Conservation (phyloP, 108 stramenopile genomes). For the Nitzschia palea region DNA sequence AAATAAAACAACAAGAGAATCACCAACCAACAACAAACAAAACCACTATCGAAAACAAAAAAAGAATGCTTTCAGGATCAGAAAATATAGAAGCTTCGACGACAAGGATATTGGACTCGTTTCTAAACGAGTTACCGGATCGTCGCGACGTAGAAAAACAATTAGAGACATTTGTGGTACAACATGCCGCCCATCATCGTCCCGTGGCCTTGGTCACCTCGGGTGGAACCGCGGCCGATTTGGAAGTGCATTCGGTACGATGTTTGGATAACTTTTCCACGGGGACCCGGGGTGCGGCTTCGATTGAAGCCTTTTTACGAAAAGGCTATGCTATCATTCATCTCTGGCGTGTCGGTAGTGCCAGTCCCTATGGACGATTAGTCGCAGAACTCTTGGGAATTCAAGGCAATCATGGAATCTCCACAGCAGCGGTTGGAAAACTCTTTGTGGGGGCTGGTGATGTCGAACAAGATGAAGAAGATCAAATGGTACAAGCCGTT, state of each 20-base stretch:
- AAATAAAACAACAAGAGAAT: too few species aligned
- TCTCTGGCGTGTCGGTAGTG: constrained; percentile 74
- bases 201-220: constrained; percentile 88
- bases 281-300: constrained; percentile 85
- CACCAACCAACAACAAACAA: background rate
- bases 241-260: constrained; percentile 88
- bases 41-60: too few species aligned
- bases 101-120: background rate
- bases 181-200: constrained; percentile 66
- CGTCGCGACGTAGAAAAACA: constrained; percentile 16
- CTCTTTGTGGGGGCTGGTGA: constrained; percentile 54
- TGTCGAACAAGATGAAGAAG: constrained; percentile 44
- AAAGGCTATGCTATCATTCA: constrained; percentile 93
- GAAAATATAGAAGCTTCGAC: background rate
- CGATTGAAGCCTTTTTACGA: constrained; percentile 87
- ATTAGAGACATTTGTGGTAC: constrained; percentile 52
- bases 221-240: constrained; percentile 83
- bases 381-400: constrained; percentile 53
- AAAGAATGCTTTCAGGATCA: too few species aligned
- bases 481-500: constrained; percentile 46
- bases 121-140: constrained; percentile 2
- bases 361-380: constrained; percentile 75
- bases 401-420: constrained; percentile 47
- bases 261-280: constrained; percentile 96
- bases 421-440: constrained; percentile 48